Evolutionary conservation across 1,139 yeast genomes (phyloP), one percentile per base, ranked within the genome.

Genomic region (Barnettozyma hawaiiensis): DNA sequence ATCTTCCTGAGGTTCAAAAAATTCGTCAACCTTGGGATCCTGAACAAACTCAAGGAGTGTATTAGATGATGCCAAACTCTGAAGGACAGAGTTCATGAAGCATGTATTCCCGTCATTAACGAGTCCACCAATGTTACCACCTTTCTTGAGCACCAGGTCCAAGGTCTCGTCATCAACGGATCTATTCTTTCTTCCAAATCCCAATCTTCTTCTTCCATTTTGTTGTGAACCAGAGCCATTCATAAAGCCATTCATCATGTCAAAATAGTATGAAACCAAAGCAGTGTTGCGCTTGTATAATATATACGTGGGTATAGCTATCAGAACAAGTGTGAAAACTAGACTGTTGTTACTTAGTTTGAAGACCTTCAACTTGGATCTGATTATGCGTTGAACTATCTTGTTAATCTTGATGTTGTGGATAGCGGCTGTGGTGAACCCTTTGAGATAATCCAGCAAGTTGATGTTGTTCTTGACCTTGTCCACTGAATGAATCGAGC

Each of bases 81-180:
- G 97, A 31, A 89, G 67, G 2, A 89, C 96, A 18, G 89, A 80
- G 62, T 89, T 89, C 95, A 89, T 87, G 55, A 89, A 89, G 61
- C 97, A 89, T 0, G 96, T 86, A 57, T 89, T 89, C 12, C 96
- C 96, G 51, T 87, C 96, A 61, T 89, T 89, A 48, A 78, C 74
- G 35, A 89, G 69, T 1, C 97, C 97, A 21, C 96, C 96, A 31
- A 86, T 74, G 48, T 75, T 77, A 4, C 90, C 90, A 47, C 92
- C 92, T 49, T 70, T 69, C 40, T 66, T 66, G 48, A 69, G 51
- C 19, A 78, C 79, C 10, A 7, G 31, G 24, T 40, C 45, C 9
- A 47, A 40, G 5, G 37, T 32, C 11, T 49, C 46, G 18, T 48
- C 51, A n/a, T 40, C 41, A 7, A 43, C 35, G 2, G 39, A 19